Base-by-base conservation (phyloP, 805 yeast genomes). In the Lipomyces starkeyi region DNA sequence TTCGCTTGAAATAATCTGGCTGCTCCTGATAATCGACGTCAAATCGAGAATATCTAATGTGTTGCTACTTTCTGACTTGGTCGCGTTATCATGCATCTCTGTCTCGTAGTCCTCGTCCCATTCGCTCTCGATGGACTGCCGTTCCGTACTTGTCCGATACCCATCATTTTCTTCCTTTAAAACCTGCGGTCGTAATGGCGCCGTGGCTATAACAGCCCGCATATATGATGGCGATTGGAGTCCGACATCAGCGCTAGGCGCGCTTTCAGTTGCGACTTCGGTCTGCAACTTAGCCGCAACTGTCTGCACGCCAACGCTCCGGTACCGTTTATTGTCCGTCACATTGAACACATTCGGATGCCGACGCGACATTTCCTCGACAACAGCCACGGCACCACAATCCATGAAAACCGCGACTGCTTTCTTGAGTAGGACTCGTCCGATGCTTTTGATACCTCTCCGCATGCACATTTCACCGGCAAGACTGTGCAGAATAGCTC, bases 1-100 rank as follows among this genome's bases (percentile, higher is more conserved):
- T 64, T 72, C 74, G 47, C 74, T 72, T 22, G 74, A 68, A 6
- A 72, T 62, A 14, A 69, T 63, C 34, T 71, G 74, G 37, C 74
- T 59, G 54, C 71, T 69, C 62, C 64, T 67, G 53, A 72, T 72
- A 25, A 72, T 66, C 34, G 74, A 72, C 32, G 70, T 66, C 59
- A 72, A 52, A 60, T 72, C 74, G 17, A 72, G 64, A 32, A 71
- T 70, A 43, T 72, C 74, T 13, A 72, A 61, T 9, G 74, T 67
- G 35, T 22, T 47, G 37, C 14, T 34, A 22, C 20, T 22, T 17
- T 34, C 49, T 7, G 34, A 17, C 53, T 29, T 49, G 6, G 32
- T 25, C 8, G 53, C n/a, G 20, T 52, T n/a, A 2, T 34, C 61
- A 13, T 14, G 37, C 49, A 6, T 35, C 13, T 20, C 56, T 54